Base-by-base conservation (phyloP, 2,329 filamentous ascomycete species). In the Cordyceps militaris region DNA sequence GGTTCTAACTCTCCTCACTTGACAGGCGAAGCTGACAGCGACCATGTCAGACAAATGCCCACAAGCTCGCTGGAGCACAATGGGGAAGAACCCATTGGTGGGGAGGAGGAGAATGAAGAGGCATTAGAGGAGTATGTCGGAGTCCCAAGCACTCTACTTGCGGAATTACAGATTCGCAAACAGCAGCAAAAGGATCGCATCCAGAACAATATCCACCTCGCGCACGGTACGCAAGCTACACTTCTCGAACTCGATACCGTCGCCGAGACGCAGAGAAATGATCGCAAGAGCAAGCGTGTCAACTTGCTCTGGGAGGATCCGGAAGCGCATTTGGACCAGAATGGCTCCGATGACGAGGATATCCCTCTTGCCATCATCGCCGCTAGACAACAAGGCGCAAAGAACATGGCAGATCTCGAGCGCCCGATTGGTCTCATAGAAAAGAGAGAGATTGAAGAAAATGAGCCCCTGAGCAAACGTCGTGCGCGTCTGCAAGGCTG, bases 281-380 rank as follows among this genome's bases (percentile, higher is more conserved):
- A 87, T 28, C 84, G 93, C 38, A 82, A 87, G 65, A 81, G 82
- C 58, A 89, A 88, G 66, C 88, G 86, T 59, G 84, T 96, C 34
- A 90, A 90, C 59, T 79, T 99, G 34, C 94, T 93, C 1, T 99
- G 94, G 94, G 92, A 97, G 71, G 87, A 88, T 52, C 80, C 80
- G 1, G 73, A 74, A 13, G 74, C 76, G 8, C 76, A 81, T 56
- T 65, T 69, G 2, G 70, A 66, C 21, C 71, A 73, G 14, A 75
- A 76, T 24, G 71, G 73, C 3, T 78, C 78, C 0, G 84, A 84
- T 13, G 91, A 96, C 62, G 89, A 93, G 56, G 93, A 97, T 65
- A 86, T 96, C 1, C 94, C 94, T 0, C 78, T 99, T 4, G 94
- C 88, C 11, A 78, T 97, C 63, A 79, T 99, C 16, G 85, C 87